Evolutionary conservation across 2,329 filamentous ascomycete species (phyloP).

Genomic region (Colletotrichum costaricense): DNA sequence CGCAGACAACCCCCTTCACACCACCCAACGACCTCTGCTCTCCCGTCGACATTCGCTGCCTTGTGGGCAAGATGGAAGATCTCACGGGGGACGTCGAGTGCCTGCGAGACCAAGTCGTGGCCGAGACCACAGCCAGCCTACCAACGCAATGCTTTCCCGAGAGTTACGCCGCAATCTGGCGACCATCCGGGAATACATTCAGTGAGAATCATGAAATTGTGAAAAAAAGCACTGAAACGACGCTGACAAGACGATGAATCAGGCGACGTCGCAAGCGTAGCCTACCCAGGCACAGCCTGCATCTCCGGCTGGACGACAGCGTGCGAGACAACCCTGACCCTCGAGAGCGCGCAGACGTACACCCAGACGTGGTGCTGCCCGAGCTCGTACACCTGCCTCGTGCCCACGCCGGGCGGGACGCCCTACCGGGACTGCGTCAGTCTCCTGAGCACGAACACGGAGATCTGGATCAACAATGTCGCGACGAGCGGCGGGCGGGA

Average conservation of each 20-base stretch:
- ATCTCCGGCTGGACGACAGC: conserved; percentile 22
- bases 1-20: conserved; percentile 2
- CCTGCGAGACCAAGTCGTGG: neutral
- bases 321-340: conserved; percentile 1
- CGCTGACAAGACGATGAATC: neutral
- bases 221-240: no score
- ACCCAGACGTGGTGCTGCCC: conserved; percentile 23
- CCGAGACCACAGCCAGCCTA: neutral
- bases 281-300: conserved; percentile 25
- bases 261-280: conserved; percentile 9
- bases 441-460: conserved; percentile 7
- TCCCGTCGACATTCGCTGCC: neutral
- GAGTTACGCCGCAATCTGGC: neutral
- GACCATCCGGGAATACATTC: neutral
- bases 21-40: neutral
- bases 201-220: neutral
- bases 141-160: conserved; percentile 9
- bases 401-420: neutral
- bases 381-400: conserved; percentile 3
- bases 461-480: conserved; percentile 13
- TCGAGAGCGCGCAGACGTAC: neutral
- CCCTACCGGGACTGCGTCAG: conserved; percentile 8
- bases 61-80: neutral
- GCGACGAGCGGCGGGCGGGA: neutral
- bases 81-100: neutral